Evolutionary conservation across 345 rosid species (phyloP).

Genomic region (Melaleuca alternifolia): DNA sequence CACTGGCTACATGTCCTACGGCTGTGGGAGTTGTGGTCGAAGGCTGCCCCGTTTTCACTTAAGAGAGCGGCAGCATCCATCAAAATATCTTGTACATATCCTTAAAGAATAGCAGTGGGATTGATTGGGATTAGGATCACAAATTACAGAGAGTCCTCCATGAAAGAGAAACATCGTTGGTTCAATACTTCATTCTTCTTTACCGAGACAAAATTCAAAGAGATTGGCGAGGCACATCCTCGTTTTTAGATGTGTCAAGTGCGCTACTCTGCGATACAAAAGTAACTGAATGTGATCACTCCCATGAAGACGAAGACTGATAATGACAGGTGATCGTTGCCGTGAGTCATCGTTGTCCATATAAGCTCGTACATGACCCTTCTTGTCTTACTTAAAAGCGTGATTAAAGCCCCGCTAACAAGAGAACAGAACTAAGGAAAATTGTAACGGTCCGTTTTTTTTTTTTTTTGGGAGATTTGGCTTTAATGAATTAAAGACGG

Average conservation of each 20-base stretch:
- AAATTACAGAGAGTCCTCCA: not conserved
- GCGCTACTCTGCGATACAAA: not conserved
- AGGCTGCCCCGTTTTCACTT: slow-evolving; percentile 69
- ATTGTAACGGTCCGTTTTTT: too few relatives aligned
- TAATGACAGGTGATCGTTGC: not conserved
- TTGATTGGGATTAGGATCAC: not conserved
- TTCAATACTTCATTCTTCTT: not conserved
- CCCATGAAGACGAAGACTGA: not conserved
- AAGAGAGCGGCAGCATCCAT: not conserved
- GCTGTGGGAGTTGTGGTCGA: slow-evolving; percentile 48
- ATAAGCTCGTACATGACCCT: not conserved
- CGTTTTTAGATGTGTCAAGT: not conserved
- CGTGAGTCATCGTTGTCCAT: not conserved
- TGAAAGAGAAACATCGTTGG: not conserved
- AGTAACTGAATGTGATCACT: not conserved
- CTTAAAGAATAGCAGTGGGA: not conserved
- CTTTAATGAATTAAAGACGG: too few relatives aligned
- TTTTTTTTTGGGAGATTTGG: too few relatives aligned
- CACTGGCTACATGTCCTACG: slow-evolving; percentile 84
- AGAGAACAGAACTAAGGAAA: not conserved
- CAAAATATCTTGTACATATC: not conserved
- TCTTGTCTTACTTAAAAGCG: not conserved
- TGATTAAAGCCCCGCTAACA: not conserved
- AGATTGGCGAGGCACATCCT: not conserved
- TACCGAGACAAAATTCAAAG: not conserved